Percentiles rank a stretch among this genome's conserved stretches.
Conservation (phyloP, 352 stramenopile species). For the Globisporangium recalcitrans region DNA sequence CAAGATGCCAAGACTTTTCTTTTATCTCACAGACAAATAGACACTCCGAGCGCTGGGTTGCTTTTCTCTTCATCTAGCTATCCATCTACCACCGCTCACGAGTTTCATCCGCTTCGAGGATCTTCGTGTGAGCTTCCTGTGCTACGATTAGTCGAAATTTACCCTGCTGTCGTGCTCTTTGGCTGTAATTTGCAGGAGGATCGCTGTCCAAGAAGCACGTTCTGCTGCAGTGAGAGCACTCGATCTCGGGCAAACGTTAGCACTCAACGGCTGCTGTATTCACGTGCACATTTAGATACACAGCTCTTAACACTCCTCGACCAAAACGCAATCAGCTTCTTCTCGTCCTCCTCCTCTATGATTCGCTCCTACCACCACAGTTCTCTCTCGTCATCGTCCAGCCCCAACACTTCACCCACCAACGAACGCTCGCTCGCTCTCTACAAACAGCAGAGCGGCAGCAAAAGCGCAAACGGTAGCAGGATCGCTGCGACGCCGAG, state of each 20-base stretch:
- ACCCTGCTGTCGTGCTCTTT: not conserved
- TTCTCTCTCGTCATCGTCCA: not conserved
- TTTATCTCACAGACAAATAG: conserved; percentile 4
- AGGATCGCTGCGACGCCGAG: conserved; percentile 51
- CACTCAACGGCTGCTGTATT: not conserved
- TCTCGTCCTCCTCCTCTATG: not conserved
- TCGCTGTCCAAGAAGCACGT: not conserved
- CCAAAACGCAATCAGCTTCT: not conserved
- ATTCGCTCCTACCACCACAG: not conserved
- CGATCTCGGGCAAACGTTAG: not conserved
- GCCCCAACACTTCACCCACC: not conserved
- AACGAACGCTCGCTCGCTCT: conserved; percentile 1
- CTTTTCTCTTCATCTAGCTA: not conserved
- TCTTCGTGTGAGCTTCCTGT: not conserved
- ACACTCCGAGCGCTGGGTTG: not conserved
- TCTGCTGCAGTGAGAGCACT: no score
- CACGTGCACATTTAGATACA: not conserved
- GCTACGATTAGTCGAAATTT: not conserved
- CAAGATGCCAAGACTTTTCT: not conserved
- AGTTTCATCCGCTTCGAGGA: not conserved
- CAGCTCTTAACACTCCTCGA: not conserved
- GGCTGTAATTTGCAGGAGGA: not conserved
- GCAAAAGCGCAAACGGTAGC: conserved; percentile 50
- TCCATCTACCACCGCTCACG: not conserved
- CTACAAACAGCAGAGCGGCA: conserved; percentile 71